Evolutionary conservation across 129 eudicot species (phyloP).

Genomic region (carrot (Daucus carota)): DNA sequence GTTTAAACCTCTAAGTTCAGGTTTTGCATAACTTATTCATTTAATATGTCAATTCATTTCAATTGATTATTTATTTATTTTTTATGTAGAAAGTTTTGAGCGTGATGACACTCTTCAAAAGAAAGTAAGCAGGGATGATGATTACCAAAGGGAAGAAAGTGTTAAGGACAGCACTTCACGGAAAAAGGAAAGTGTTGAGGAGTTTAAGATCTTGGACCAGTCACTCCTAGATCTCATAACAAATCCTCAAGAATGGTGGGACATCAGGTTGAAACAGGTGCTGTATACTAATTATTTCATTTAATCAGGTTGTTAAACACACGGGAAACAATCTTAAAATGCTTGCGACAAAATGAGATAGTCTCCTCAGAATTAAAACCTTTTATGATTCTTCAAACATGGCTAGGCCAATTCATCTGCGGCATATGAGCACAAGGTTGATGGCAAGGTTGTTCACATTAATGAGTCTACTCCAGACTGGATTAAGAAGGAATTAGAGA

Average conservation of each 20-base stretch:
- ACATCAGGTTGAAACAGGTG: slow-evolving; percentile 15
- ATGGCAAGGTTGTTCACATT: slow-evolving; percentile 4
- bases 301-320: not conserved
- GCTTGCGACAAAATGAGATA: not conserved
- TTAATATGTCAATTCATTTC: not conserved
- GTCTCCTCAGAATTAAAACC: not conserved
- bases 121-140: not conserved
- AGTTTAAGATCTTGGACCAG: slow-evolving; percentile 14
- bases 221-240: slow-evolving; percentile 16
- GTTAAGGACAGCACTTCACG: not conserved
- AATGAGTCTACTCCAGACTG: slow-evolving; percentile 21
- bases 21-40: not conserved
- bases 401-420: slow-evolving; percentile 12
- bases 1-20: not conserved
- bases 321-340: not conserved
- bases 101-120: not conserved
- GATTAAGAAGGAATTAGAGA: slow-evolving; percentile 17
- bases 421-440: slow-evolving; percentile 19
- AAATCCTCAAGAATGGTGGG: slow-evolving; percentile 21
- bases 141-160: slow-evolving; percentile 1
- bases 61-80: not conserved
- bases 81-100: not conserved
- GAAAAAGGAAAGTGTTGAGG: not conserved
- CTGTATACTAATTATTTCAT: not conserved
- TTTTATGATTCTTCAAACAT: not conserved